Base-by-base conservation (phyloP, 2,329 filamentous ascomycete species). In the Trichoderma sp. region DNA sequence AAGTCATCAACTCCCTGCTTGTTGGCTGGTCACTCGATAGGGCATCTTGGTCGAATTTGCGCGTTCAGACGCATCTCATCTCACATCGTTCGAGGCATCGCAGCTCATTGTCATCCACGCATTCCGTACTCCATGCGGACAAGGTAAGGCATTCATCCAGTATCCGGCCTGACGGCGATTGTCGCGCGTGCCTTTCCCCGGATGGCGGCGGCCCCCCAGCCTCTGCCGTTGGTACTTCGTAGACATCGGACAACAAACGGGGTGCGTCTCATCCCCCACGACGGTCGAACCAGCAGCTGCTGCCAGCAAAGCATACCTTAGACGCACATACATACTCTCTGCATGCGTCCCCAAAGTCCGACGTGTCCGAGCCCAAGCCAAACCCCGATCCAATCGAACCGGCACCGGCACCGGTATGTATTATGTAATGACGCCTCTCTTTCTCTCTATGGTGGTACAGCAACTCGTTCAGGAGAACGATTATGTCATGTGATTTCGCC, bases 281-380 rank as follows among this genome's bases (percentile, higher is more conserved):
- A 55, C 39, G 39, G 48, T 34, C 30, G 54, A 55, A 54, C 48
- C 50, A 63, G 28, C 34, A 47, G 45, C 12, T 39, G n/a, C 28
- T 64, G 61, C 61, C 61, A 64, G 61, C 61, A 64, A 57, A 64
- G 54, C 61, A 56, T 57, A 64, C 61, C 34, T 39, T 39, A 39
- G 12, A 14, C 34, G 34, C 14, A 28, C 56, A 48, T 28, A 15
- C 12, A 61, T 28, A 15, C 12, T 52, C 34, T 5, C 54, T 55
- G 21, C 48, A 30, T 48, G 56, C 41, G 12, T 57, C 19, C n/a
- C 52, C 61, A 28, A 50, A 51, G 24, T 24, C 61, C 52, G 61
- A 56, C 52, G 44, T 64, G 61, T 57, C 61, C 61, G 61, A 64
- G 44, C 12, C 44, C 17, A 45, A 45, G 10, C 9, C 59, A 62